Conservation (phyloP, 2,329 filamentous ascomycete genomes). For the Colletotrichum aenigma region DNA sequence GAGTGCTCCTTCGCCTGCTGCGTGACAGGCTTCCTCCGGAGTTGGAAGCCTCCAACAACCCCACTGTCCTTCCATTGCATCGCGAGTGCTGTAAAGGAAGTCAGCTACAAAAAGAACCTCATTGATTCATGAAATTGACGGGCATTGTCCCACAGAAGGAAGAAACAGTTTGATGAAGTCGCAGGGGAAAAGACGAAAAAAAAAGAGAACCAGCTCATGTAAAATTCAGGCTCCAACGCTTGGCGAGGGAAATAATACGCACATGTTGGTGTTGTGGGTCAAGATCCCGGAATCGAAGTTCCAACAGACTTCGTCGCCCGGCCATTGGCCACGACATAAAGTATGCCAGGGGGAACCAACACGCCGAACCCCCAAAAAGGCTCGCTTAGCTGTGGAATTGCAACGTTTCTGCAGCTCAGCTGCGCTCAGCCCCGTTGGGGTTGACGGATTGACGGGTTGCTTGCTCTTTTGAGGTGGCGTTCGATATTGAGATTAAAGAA, state of each 20-base stretch:
- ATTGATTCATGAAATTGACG: background rate
- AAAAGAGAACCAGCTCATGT: background rate
- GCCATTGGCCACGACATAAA: background rate
- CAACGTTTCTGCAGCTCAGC: background rate
- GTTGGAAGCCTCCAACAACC: background rate
- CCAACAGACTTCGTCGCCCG: background rate
- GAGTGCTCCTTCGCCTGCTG: background rate
- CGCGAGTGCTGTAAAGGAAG: background rate
- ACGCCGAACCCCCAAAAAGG: background rate
- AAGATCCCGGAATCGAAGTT: background rate
- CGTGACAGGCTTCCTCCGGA: background rate
- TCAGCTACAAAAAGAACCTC: background rate
- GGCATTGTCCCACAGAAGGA: background rate
- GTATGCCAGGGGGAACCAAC: background rate
- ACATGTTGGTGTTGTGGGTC: background rate
- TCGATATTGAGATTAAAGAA: background rate
- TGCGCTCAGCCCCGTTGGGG: background rate
- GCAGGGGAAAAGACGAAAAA: fast-evolving
- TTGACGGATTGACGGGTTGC: background rate
- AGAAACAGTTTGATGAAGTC: background rate
- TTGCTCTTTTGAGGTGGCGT: background rate
- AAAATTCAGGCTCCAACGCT: background rate
- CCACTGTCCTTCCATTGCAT: background rate
- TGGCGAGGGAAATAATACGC: background rate
- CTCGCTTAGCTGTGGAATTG: background rate